phyloP scores from a whole-genome alignment of 2,329 filamentous ascomycete species.

The Blastomyces emzantsi region DNA sequence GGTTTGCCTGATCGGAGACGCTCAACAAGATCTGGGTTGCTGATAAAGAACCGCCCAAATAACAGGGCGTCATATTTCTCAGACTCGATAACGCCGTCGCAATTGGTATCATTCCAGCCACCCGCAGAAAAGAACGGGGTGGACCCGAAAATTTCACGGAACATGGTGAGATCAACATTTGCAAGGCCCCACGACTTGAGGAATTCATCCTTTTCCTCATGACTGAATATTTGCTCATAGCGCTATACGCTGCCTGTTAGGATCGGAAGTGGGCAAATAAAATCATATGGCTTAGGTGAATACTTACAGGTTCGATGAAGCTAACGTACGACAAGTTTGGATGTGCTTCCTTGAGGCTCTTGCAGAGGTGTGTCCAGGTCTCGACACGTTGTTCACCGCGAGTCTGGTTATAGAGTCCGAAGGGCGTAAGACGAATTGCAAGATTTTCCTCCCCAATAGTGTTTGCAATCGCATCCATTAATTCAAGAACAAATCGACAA shows the following conservation, averaged over 20 bases:
- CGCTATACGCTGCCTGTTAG: slow-evolving; percentile 20
- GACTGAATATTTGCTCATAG: slow-evolving; percentile 46
- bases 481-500: slow-evolving; percentile 48
- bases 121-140: slow-evolving; percentile 50
- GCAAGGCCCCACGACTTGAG: slow-evolving; percentile 41
- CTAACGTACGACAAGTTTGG: slow-evolving; percentile 45
- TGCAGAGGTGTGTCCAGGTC: slow-evolving; percentile 45
- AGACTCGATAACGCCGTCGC: slow-evolving; percentile 42
- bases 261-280: slow-evolving; percentile 1
- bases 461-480: slow-evolving; percentile 40
- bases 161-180: slow-evolving; percentile 39
- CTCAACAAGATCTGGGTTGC: slow-evolving; percentile 43
- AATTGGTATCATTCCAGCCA: slow-evolving; percentile 46
- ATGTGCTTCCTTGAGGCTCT: slow-evolving; percentile 38
- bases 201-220: slow-evolving; percentile 42
- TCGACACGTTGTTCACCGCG: slow-evolving; percentile 44
- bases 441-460: slow-evolving; percentile 40
- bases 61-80: slow-evolving; percentile 41
- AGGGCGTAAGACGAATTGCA: slow-evolving; percentile 41
- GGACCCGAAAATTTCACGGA: slow-evolving; percentile 44
- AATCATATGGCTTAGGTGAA: not conserved
- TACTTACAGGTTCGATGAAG: slow-evolving; percentile 44
- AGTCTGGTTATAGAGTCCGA: slow-evolving; percentile 46
- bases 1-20: slow-evolving; percentile 35
- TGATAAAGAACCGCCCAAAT: slow-evolving; percentile 42